Evolutionary conservation across 192 early-diverging fungal species (phyloP).

Genomic region (Gonapodya sp.): DNA sequence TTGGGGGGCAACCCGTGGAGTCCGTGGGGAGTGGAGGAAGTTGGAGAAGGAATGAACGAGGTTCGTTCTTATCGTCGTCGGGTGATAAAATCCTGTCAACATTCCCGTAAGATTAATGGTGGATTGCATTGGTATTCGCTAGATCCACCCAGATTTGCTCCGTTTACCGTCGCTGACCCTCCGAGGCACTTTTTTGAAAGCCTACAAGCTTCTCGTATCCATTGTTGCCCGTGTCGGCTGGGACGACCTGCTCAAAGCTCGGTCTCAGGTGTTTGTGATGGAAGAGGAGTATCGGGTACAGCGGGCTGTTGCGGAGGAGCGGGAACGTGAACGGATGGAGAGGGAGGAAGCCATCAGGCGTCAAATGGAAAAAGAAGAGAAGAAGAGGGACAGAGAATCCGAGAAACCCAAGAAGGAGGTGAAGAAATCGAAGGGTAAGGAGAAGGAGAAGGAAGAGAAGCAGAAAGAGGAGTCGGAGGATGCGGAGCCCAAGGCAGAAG

Average conservation of each 20-base stretch:
- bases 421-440: slow-evolving; percentile 2
- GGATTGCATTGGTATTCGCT: too few species aligned
- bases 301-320: slow-evolving; percentile 61
- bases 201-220: slow-evolving; percentile 72
- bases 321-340: slow-evolving; percentile 22
- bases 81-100: not conserved
- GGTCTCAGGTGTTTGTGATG: slow-evolving; percentile 95
- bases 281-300: slow-evolving; percentile 90
- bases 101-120: too few species aligned
- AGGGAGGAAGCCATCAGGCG: not conserved
- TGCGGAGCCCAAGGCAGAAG: slow-evolving; percentile 2
- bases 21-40: slow-evolving; percentile 39
- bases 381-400: slow-evolving; percentile 17
- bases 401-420: slow-evolving; percentile 17
- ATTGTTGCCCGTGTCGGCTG: slow-evolving; percentile 82
- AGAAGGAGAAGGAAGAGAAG: slow-evolving; percentile 18
- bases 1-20: slow-evolving; percentile 42
- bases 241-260: slow-evolving; percentile 83
- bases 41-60: not conserved
- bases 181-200: slow-evolving; percentile 85
- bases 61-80: not conserved
- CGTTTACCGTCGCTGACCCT: slow-evolving; percentile 81
- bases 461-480: slow-evolving; percentile 14
- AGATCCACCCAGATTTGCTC: slow-evolving; percentile 58
- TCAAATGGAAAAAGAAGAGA: slow-evolving; percentile 21